Conservation (phyloP, 169 alveolate species). For the Theileria parva region DNA sequence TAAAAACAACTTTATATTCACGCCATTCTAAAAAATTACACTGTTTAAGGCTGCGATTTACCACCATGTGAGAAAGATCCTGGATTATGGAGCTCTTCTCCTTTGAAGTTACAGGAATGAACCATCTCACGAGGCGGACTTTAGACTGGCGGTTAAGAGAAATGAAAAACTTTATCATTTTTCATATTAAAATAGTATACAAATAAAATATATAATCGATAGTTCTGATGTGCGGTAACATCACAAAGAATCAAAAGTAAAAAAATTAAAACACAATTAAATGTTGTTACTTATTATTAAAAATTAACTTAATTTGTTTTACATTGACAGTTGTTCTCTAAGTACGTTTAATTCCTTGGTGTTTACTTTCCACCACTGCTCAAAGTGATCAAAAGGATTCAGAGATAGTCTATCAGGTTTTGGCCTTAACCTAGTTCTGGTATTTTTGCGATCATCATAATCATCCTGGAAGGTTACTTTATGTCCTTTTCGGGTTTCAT, state of each 20-base stretch:
- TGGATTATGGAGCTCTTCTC: constrained; percentile 83
- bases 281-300: not conserved
- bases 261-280: not conserved
- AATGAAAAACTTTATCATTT: constrained; percentile 93
- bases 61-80: constrained; percentile 88
- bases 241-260: not conserved
- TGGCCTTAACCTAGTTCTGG: not conserved
- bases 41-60: constrained; percentile 91
- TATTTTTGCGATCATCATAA: not conserved
- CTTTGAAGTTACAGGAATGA: constrained; percentile 80
- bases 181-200: not conserved
- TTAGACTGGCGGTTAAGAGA: constrained; percentile 96
- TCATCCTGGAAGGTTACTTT: not conserved
- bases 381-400: constrained; percentile 14
- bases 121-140: constrained; percentile 94
- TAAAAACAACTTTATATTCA: constrained; percentile 93
- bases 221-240: constrained; percentile 3
- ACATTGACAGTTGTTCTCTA: not conserved
- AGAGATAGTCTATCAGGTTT: not conserved
- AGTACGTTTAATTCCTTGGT: not conserved
- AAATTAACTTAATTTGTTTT: not conserved
- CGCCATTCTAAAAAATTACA: constrained; percentile 97
- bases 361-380: constrained; percentile 25
- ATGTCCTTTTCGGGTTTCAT: not conserved
- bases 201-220: not conserved